Base-by-base conservation (phyloP, 345 rosid species). In the Eucalyptus cladocalyx region DNA sequence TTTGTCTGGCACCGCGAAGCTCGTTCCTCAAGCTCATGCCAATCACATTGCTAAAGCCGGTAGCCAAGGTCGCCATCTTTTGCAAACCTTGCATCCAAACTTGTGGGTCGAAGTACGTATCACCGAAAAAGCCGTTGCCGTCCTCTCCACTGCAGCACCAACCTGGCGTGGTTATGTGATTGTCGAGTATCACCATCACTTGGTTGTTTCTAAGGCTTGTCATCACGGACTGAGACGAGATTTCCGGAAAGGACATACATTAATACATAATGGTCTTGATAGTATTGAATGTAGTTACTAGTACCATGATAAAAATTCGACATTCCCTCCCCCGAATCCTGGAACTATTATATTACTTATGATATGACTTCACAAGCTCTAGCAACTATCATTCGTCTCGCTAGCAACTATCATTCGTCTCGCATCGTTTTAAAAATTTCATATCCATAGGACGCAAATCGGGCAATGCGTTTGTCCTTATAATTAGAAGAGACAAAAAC, bases 1-100 rank as follows among this genome's bases (percentile, higher is more conserved):
- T 97, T 89, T 97, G 98, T 49, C 81, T 94, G n/a, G 95, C 93
- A 56, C 99, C 99, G 80, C 99, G 94, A 54, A 97, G 98, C 89
- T 97, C 99, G 58, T 97, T 97, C 89, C 99, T 97, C 85, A 97
- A 88, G 94, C 99, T 95, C 97, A 98, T 95, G 89, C 97, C 99
- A 47, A 98, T 90, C 8, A 96, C 98, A 87, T 95, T 94, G 48
- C 94, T 45, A 34, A 93, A 93, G 49, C 94, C 95, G 3, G 92
- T 89, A 67, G 96, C 96, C 14, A 94, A 53, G 17, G 92, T 91
- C 14, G 99, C 99, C 95, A 98, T 94, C 88, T 89, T 91, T 23
- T 93, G 92, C 37, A 97, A 92, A 49, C 96, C 99, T 3, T 89
- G 88, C 90, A 94, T 89, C 99, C 99, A 98, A 11, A 54, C 87